These are phyloP conservation scores for Teunomyces aglyptinius DNA, from an alignment of 805 yeast species.

Conservation along the genomic window DNA sequence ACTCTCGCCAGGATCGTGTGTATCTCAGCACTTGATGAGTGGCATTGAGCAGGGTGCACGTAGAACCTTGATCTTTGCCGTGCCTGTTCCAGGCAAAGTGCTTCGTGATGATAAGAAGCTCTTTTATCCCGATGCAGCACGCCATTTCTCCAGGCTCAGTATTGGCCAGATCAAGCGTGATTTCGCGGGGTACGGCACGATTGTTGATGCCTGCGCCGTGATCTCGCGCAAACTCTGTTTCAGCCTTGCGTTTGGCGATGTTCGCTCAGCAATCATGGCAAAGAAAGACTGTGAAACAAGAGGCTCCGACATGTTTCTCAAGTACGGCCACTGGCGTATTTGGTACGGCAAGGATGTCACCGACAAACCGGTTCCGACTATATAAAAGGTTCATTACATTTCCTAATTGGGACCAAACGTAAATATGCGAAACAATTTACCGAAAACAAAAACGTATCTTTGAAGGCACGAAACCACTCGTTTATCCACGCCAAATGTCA, in stretches of 20 bases:
- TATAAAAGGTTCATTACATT: conserved; percentile 8
- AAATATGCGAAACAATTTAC: background rate
- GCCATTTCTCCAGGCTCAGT: conserved; percentile 44
- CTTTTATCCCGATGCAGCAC: conserved; percentile 43
- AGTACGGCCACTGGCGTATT: conserved; percentile 59
- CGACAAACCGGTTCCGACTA: conserved; percentile 33
- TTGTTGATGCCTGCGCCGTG: conserved; percentile 64
- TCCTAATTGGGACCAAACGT: conserved; percentile 4
- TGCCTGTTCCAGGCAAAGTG: conserved; percentile 21
- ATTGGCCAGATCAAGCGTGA: conserved; percentile 45
- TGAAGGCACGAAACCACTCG: background rate
- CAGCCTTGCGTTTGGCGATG: conserved; percentile 57
- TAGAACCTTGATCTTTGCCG: conserved; percentile 49
- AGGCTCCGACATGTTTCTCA: conserved; percentile 36
- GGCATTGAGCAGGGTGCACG: conserved; percentile 49
- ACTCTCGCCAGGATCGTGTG: conserved; percentile 15
- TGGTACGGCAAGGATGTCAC: conserved; percentile 69
- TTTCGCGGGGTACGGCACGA: conserved; percentile 55
- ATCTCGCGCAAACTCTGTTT: conserved; percentile 63
- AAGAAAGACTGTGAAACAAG: conserved; percentile 34
- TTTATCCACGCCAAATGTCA: conserved; percentile 9
- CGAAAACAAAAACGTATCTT: background rate
- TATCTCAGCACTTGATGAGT: conserved; percentile 21
- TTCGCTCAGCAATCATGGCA: conserved; percentile 58
- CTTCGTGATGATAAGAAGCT: conserved; percentile 20